Conservation (phyloP, 257 asterid genomes). For the Jaltomata sinuosa region DNA sequence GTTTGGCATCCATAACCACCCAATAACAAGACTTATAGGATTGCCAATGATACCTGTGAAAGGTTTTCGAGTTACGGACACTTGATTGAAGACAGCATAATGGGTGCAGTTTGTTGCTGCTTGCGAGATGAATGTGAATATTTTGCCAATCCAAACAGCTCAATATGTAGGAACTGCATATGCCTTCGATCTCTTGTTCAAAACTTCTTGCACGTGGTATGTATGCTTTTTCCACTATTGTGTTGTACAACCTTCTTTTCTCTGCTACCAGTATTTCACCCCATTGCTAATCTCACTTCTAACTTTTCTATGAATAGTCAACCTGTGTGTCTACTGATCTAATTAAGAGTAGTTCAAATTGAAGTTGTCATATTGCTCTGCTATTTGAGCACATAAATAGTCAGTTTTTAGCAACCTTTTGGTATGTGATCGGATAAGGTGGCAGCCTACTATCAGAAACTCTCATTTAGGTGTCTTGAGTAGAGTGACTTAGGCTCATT, state of each 20-base stretch:
- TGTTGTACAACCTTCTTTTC: background rate
- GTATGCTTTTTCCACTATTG: conserved; percentile 22
- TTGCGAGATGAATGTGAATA: conserved; percentile 66
- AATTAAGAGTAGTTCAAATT: background rate
- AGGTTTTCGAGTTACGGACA: background rate
- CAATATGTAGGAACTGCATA: conserved; percentile 50
- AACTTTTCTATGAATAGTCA: background rate
- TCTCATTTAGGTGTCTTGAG: background rate
- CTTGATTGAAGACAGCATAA: conserved; percentile 17
- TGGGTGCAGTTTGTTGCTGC: conserved; percentile 92
- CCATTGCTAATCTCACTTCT: background rate
- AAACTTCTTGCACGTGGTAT: conserved; percentile 57
- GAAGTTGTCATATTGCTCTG: background rate
- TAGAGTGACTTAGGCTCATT: background rate
- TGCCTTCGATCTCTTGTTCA: conserved; percentile 60
- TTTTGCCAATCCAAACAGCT: conserved; percentile 52
- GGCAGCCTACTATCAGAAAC: background rate
- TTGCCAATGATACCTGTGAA: background rate
- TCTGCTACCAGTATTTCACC: background rate
- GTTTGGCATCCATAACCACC: background rate
- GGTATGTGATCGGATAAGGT: background rate
- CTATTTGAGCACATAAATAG: background rate
- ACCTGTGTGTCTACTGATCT: background rate
- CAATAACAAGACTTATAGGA: background rate
- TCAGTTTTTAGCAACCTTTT: background rate